These are phyloP conservation scores for Raddia distichophylla DNA, from an alignment of 176 grass and related monocot species.

Conservation along the genomic window DNA sequence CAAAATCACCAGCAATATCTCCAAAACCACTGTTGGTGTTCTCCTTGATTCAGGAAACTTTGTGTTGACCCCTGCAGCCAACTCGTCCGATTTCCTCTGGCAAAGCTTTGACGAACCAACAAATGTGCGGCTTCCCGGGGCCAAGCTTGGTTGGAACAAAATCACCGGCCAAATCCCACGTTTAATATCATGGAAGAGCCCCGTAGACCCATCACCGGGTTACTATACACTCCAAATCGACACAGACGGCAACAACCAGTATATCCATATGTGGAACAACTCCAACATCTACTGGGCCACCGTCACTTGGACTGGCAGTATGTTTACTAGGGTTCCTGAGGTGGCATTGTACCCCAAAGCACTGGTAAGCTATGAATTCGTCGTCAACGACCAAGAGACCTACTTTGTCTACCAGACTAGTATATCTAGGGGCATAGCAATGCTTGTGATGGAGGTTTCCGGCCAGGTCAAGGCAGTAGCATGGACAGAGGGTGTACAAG, in stretches of 20 bases:
- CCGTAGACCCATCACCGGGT: no score
- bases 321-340: conserved; percentile 6
- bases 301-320: conserved; percentile 39
- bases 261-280: conserved; percentile 37
- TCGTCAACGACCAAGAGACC: not conserved
- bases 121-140: conserved; percentile 44
- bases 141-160: conserved; percentile 47
- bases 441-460: conserved; percentile 14
- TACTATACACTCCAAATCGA: no score
- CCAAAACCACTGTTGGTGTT: conserved; percentile 28
- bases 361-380: not conserved
- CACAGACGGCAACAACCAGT: conserved; percentile 32
- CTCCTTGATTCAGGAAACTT: conserved; percentile 50
- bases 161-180: not conserved
- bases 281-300: conserved; percentile 33
- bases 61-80: conserved; percentile 20
- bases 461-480: not conserved
- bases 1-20: not conserved
- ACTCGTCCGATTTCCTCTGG: conserved; percentile 29
- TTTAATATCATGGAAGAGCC: conserved; percentile 30
- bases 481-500: not conserved
- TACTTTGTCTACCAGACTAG: not conserved
- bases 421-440: not conserved
- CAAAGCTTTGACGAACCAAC: conserved; percentile 53
- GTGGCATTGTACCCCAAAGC: conserved; percentile 32